A percentile compares a stretch with the other conserved stretches of the same genome.
These are phyloP conservation scores for Tilletia setariae DNA, from an alignment of 1,284 basidiomycete genomes.

Conservation along the genomic window DNA sequence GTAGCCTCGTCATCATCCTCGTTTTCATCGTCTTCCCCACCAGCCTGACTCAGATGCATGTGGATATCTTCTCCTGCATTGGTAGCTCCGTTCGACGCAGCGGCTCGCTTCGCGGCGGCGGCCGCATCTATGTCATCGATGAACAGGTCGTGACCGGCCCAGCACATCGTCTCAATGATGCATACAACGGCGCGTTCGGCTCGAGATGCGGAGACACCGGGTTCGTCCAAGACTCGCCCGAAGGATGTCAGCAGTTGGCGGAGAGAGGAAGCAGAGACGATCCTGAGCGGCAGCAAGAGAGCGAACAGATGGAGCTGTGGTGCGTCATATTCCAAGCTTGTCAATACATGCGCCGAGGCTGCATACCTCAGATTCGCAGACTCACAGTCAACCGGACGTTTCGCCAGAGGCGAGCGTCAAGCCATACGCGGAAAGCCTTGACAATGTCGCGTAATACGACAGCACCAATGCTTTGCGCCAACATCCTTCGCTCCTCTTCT, in stretches of 20 bases:
- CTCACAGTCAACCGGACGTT: conserved; percentile 43
- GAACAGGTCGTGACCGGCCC: conserved; percentile 41
- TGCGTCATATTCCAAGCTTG: background rate
- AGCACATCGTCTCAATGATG: conserved; percentile 73
- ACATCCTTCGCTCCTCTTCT: conserved; percentile 16
- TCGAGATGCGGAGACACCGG: conserved; percentile 79
- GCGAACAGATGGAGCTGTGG: conserved; percentile 40
- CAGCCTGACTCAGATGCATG: conserved; percentile 1
- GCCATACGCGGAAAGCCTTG: conserved; percentile 42
- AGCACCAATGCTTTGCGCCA: conserved; percentile 34
- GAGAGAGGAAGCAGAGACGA: conserved; percentile 73
- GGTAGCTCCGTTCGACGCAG: background rate
- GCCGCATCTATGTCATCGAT: conserved; percentile 3
- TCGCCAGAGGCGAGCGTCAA: conserved; percentile 49
- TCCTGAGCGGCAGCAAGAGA: conserved; percentile 59
- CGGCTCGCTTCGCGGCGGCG: conserved; percentile 14
- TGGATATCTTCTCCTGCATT: background rate
- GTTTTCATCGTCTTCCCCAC: no score
- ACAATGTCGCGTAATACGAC: conserved; percentile 44
- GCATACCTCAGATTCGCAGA: background rate
- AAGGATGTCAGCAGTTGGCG: conserved; percentile 74
- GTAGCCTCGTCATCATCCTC: conserved; percentile 36
- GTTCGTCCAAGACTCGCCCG: conserved; percentile 79
- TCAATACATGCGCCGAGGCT: no score
- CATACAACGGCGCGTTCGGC: conserved; percentile 79